These are phyloP conservation scores for Melastoma malabathricum DNA, from an alignment of 345 rosid genomes.

Conservation along the genomic window DNA sequence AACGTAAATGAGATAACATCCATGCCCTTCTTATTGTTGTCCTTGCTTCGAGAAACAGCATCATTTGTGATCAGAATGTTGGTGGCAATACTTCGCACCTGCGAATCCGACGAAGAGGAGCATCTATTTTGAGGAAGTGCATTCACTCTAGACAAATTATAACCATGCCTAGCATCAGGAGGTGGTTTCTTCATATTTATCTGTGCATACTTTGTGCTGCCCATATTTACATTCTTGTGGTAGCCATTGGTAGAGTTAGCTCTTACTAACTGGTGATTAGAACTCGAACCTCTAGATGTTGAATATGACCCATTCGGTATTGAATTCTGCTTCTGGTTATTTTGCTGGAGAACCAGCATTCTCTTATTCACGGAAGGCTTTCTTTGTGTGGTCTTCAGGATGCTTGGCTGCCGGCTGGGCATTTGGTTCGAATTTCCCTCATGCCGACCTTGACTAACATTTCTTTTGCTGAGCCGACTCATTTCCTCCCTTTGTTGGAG, in stretches of 20 bases:
- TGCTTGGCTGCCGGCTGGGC: constrained; percentile 21
- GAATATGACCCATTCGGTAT: constrained; percentile 18
- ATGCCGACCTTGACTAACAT: constrained; percentile 31
- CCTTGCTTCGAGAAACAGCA: constrained; percentile 14
- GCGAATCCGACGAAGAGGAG: constrained; percentile 16
- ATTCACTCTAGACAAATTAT: too few species aligned
- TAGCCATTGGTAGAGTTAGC: constrained; percentile 17
- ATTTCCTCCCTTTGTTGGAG: constrained; percentile 29
- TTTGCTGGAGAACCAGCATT: constrained; percentile 37
- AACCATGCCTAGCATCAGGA: not conserved
- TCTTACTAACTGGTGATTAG: constrained; percentile 27
- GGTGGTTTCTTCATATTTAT: constrained; percentile 22
- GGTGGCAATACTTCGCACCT: constrained; percentile 16
- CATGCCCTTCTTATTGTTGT: constrained; percentile 28
- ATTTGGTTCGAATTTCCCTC: constrained; percentile 24
- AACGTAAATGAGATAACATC: constrained; percentile 87
- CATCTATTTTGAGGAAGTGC: not conserved
- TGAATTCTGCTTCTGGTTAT: constrained; percentile 65
- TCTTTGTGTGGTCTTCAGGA: constrained; percentile 21
- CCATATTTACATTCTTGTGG: constrained; percentile 28
- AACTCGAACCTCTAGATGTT: constrained; percentile 18
- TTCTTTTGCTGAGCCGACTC: constrained; percentile 15
- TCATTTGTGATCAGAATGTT: constrained; percentile 20
- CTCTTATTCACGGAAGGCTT: constrained; percentile 22
- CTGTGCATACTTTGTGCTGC: constrained; percentile 18